phyloP scores from a whole-genome alignment of 192 early-diverging fungal species.

The Coemansia sp. region DNA sequence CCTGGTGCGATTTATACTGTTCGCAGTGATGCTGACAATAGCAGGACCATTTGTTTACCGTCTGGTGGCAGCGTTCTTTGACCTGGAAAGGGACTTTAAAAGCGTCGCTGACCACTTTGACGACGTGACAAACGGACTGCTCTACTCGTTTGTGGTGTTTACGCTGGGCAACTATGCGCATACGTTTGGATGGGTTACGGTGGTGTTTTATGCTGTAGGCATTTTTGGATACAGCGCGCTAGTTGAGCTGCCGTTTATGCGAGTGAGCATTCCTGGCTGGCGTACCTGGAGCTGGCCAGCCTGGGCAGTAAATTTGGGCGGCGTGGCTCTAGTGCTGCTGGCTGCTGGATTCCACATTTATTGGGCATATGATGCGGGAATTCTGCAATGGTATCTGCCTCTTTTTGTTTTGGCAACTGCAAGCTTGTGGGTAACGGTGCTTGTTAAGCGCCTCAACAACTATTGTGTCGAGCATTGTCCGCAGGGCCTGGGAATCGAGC shows the following conservation, averaged over 20 bases:
- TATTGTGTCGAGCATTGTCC: slow-evolving; percentile 35
- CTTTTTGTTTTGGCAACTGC: slow-evolving; percentile 44
- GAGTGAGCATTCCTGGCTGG: slow-evolving; percentile 62
- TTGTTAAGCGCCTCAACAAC: slow-evolving; percentile 23
- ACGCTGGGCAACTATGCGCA: slow-evolving; percentile 73
- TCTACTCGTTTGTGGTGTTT: slow-evolving; percentile 67
- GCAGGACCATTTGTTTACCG: slow-evolving; percentile 56
- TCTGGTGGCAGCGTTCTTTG: slow-evolving; percentile 57
- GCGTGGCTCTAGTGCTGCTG: slow-evolving; percentile 55
- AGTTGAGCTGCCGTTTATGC: slow-evolving; percentile 66
- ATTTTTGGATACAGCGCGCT: slow-evolving; percentile 58
- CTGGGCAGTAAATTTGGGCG: slow-evolving; percentile 62
- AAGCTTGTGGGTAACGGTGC: slow-evolving; percentile 24
- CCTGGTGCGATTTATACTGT: slow-evolving; percentile 30
- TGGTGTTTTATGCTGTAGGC: slow-evolving; percentile 50
- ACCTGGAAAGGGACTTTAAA: slow-evolving; percentile 68
- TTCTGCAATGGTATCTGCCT: slow-evolving; percentile 51
- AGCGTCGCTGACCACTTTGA: slow-evolving; percentile 64
- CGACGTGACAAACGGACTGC: slow-evolving; percentile 57
- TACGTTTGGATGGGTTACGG: slow-evolving; percentile 58
- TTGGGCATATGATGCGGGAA: slow-evolving; percentile 36
- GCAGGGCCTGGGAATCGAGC: slow-evolving; percentile 45
- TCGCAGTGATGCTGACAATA: slow-evolving; percentile 34
- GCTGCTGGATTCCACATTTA: slow-evolving; percentile 58
- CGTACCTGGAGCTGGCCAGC: slow-evolving; percentile 64